Base-by-base conservation (phyloP, 2,329 filamentous ascomycete species). In the Rutstroemia sp. region DNA sequence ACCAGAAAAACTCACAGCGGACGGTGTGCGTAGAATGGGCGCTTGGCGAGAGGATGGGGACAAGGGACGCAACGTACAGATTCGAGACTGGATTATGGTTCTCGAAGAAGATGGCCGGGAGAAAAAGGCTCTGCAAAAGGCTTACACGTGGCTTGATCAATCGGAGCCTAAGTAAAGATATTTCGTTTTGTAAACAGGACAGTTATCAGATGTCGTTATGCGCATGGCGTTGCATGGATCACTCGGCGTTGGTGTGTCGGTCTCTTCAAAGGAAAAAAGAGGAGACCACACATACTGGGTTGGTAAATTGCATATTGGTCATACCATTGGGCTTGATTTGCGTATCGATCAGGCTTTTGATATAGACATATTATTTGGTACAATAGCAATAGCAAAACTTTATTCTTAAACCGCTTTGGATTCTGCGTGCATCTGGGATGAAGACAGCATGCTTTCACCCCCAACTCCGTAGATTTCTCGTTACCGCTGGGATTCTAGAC, bases 31-130 rank as follows among this genome's bases (percentile, higher is more conserved):
- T 53, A 81, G 83, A 53, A 74, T 90, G 39, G 89, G 89, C n/a
- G 78, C 80, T 16, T 89, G 86, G 80, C 81, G 89, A 58, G 91
- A 96, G 71, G 86, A 90, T 65, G 83, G 82, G 53, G 83, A 86
- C 21, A 87, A 86, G 67, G 90, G 90, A 34, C 81, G 79, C 63
- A 85, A 86, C 25, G 89, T 96, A 49, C 91, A 96, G 73, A 75
- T 95, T 52, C 81, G 92, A 54, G 92, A 96, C 71, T 85, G 91
- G 75, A 76, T 95, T 16, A 77, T 82, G 19, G 88, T 88, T 58
- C 77, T 96, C 48, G 92, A 96, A 70, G 77, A 84, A 51, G 90
- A 95, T 68, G 87, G 88, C 1, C 79, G 77, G 62, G 86, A 90
- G 69, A 74, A 74, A 62, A 80, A 76, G 67, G 80, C 83, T 23